Percentiles rank a stretch among this genome's conserved stretches.
phyloP scores from a whole-genome alignment of 2,329 filamentous ascomycete genomes.

The Stagonosporopsis cucurbitacearum region DNA sequence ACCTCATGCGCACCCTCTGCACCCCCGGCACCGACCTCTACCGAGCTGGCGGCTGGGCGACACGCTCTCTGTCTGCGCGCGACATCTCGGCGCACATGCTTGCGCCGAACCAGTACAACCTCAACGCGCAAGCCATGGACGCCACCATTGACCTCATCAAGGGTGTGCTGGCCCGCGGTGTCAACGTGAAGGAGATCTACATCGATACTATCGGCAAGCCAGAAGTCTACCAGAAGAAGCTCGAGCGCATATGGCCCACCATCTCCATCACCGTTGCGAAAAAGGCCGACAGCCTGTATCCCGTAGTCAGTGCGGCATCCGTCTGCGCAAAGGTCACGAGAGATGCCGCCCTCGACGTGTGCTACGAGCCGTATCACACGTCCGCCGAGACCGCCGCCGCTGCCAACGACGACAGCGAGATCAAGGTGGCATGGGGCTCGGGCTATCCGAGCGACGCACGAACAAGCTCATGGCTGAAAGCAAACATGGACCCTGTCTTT shows the following conservation, averaged over 20 bases:
- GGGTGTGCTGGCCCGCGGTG: conserved; percentile 75
- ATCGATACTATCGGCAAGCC: conserved; percentile 94
- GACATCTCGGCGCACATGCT: conserved; percentile 85
- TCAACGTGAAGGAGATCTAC: conserved; percentile 88
- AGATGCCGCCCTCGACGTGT: conserved; percentile 83
- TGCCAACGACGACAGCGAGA: conserved; percentile 36
- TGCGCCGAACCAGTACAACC: conserved; percentile 73
- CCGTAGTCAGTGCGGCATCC: conserved; percentile 89
- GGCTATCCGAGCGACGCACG: conserved; percentile 90
- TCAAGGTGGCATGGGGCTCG: conserved; percentile 74
- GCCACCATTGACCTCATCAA: conserved; percentile 84
- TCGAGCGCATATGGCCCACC: conserved; percentile 84
- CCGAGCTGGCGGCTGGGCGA: conserved; percentile 80
- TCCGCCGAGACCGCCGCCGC: conserved; percentile 37
- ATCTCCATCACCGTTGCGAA: conserved; percentile 58
- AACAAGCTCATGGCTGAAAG: conserved; percentile 80
- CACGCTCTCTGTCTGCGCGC: conserved; percentile 78
- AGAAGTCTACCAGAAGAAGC: conserved; percentile 79
- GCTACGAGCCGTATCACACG: conserved; percentile 64
- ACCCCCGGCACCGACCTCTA: conserved; percentile 65
- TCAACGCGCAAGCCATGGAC: conserved; percentile 96
- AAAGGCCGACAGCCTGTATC: conserved; percentile 92
- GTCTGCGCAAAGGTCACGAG: conserved; percentile 96
- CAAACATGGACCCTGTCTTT: conserved; percentile 90
- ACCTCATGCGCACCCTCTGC: conserved; percentile 76